Conservation (phyloP, 2,329 filamentous ascomycete species). For the Colletotrichum sp. region DNA sequence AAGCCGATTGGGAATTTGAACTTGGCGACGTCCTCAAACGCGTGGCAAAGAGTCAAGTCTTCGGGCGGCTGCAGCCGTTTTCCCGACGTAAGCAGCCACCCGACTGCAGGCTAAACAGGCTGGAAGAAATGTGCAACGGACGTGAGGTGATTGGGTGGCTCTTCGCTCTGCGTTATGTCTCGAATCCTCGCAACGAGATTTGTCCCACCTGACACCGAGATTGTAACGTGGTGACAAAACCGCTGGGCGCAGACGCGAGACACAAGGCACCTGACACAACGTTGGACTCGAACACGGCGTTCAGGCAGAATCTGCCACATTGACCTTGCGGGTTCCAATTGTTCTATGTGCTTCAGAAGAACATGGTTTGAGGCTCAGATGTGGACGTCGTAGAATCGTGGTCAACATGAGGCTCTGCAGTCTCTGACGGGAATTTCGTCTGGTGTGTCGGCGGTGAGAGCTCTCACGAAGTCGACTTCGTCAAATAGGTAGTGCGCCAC, state of each 20-base stretch:
- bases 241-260: not conserved
- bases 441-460: fast-evolving
- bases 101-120: not conserved
- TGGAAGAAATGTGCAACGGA: not conserved
- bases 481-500: not conserved
- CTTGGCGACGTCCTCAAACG: not conserved
- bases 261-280: not conserved
- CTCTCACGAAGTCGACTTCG: not conserved
- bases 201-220: not conserved
- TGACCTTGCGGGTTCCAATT: not conserved
- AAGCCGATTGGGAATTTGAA: not conserved
- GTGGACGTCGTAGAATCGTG: not conserved
- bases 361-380: not conserved
- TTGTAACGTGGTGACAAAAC: not conserved
- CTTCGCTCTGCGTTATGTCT: not conserved
- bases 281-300: not conserved
- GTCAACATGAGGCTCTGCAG: not conserved
- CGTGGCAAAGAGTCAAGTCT: not conserved
- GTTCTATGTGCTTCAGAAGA: not conserved
- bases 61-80: not conserved
- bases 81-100: not conserved
- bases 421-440: not conserved
- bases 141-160: not conserved
- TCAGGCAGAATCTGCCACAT: not conserved
- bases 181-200: not conserved